Evolutionary conservation across 225 moss, liverwort and hornwort species (phyloP).

Genomic region (Asterella californica): DNA sequence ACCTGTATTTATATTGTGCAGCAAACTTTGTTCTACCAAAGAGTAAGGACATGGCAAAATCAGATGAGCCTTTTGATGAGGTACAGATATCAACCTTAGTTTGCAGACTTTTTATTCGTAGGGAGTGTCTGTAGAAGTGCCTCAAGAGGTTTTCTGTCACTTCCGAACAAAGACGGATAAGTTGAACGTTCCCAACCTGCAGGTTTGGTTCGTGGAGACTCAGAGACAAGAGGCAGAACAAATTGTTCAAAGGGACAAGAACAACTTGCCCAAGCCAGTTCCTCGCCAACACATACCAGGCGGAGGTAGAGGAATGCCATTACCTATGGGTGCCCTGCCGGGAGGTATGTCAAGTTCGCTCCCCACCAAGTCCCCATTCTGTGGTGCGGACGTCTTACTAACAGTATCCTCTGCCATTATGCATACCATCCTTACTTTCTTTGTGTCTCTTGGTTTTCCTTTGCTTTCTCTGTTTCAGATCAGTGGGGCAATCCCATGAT

Average conservation of each 20-base stretch:
- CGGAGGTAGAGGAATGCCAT: constrained; percentile 29
- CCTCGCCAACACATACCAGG: constrained; percentile 28
- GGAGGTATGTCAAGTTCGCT: constrained; percentile 13
- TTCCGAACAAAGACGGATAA: not conserved
- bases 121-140: not conserved
- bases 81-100: constrained; percentile 4
- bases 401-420: not conserved
- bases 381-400: not conserved
- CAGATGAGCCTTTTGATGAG: constrained; percentile 56
- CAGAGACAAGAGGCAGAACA: constrained; percentile 50
- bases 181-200: not conserved
- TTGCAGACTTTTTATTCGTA: not conserved
- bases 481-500: constrained; percentile 21
- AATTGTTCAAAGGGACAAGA: constrained; percentile 45
- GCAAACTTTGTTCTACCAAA: constrained; percentile 49
- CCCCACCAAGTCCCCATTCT: not conserved
- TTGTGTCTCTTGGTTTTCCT: not conserved
- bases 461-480: not conserved
- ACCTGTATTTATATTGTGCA: constrained; percentile 20
- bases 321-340: constrained; percentile 30
- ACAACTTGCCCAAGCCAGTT: constrained; percentile 35
- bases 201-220: constrained; percentile 56
- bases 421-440: not conserved
- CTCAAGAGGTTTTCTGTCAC: not conserved
- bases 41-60: constrained; percentile 46